Evolutionary conservation across 805 yeast species (phyloP).

Genomic region (Yarrowia divulgata): DNA sequence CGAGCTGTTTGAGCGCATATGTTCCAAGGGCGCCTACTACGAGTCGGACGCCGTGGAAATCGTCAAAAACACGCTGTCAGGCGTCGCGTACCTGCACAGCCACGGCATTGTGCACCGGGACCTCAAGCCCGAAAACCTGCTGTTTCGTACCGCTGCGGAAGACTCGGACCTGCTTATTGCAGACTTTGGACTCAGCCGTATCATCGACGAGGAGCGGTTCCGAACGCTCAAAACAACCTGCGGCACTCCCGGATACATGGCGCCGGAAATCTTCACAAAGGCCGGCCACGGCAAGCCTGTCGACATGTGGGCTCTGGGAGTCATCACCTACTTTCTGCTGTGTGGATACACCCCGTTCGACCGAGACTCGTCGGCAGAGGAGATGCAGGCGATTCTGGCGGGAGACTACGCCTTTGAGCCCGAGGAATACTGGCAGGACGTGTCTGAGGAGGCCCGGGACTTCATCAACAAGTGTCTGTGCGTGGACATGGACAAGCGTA

Average conservation of each 20-base stretch:
- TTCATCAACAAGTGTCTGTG: constrained; percentile 64
- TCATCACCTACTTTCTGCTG: constrained; percentile 70
- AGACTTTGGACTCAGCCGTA: constrained; percentile 70
- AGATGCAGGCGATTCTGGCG: constrained; percentile 64
- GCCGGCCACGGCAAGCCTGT: constrained; percentile 65
- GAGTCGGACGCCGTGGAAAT: constrained; percentile 60
- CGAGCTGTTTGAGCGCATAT: constrained; percentile 69
- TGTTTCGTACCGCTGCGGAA: constrained; percentile 56
- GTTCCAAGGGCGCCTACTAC: constrained; percentile 55
- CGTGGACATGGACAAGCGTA: constrained; percentile 56
- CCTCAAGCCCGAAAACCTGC: constrained; percentile 72
- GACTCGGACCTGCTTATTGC: constrained; percentile 58
- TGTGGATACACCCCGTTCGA: constrained; percentile 82
- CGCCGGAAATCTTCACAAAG: constrained; percentile 68
- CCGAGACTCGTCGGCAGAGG: constrained; percentile 72
- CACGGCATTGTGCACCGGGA: constrained; percentile 74
- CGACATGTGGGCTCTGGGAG: constrained; percentile 82
- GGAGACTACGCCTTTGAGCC: constrained; percentile 71
- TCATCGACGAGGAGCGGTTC: constrained; percentile 53
- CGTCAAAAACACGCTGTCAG: constrained; percentile 59
- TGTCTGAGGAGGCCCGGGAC: constrained; percentile 62
- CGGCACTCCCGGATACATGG: constrained; percentile 78
- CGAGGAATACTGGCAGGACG: constrained; percentile 61
- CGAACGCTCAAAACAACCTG: constrained; percentile 57
- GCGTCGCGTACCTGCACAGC: constrained; percentile 64